A percentile compares a stretch with the other conserved stretches of the same genome.
Evolutionary conservation across 768 basidiomycete species (phyloP).

Genomic region (Nidula microcarpa): DNA sequence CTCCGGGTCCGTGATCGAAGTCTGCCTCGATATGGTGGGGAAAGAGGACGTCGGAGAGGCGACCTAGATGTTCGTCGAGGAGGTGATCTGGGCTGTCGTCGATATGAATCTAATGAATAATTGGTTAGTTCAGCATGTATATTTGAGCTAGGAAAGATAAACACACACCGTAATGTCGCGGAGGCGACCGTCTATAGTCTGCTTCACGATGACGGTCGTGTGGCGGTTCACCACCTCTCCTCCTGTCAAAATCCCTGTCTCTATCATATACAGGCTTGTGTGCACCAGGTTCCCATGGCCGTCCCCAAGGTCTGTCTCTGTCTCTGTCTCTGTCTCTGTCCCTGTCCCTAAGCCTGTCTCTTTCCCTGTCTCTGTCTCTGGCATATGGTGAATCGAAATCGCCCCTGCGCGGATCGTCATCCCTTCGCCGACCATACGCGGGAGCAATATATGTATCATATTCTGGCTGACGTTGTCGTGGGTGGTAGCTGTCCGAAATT

Average conservation of each 20-base stretch:
- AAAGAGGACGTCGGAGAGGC: slow-evolving; percentile 16
- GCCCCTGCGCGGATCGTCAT: slow-evolving; percentile 15
- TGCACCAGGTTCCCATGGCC: not conserved
- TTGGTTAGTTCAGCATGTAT: too few species aligned
- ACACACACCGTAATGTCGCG: too few species aligned
- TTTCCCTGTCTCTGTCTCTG: slow-evolving; percentile 11
- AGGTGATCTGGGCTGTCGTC: slow-evolving; percentile 7
- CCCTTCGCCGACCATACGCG: slow-evolving; percentile 20
- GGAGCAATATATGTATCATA: slow-evolving; percentile 28
- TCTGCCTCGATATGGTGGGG: slow-evolving; percentile 15
- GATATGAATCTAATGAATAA: not conserved
- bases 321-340: slow-evolving; percentile 11
- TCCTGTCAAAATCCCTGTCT: slow-evolving; percentile 13
- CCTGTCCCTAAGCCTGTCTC: slow-evolving; percentile 16
- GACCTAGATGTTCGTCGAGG: slow-evolving; percentile 20
- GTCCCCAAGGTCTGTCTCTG: slow-evolving; percentile 7
- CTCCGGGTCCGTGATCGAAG: slow-evolving; percentile 12
- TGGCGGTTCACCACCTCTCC: not conserved
- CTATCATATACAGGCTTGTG: too few species aligned
- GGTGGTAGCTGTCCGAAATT: slow-evolving; percentile 11
- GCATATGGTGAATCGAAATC: slow-evolving; percentile 16
- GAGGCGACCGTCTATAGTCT: too few species aligned
- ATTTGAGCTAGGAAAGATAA: too few species aligned
- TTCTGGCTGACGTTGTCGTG: slow-evolving; percentile 11
- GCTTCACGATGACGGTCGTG: too few species aligned